phyloP scores from a whole-genome alignment of 2,329 filamentous ascomycete species.

The Neopestalotiopsis sp. region DNA sequence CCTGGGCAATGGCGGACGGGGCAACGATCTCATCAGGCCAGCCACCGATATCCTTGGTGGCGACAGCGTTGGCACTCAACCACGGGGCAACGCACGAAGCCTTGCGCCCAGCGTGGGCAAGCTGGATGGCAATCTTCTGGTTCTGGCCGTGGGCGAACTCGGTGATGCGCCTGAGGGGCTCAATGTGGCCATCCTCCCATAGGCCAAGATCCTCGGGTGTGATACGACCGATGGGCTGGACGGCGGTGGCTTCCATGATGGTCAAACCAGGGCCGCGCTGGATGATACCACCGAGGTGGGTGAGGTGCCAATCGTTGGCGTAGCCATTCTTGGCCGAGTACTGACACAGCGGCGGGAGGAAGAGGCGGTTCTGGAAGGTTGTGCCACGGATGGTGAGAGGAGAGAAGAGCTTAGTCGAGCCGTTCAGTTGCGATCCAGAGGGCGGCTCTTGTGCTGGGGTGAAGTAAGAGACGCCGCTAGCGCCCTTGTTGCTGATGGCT shows the following conservation, averaged over 20 bases:
- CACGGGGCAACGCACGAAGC: constrained; percentile 41
- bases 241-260: constrained; percentile 79
- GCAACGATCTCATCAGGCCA: constrained; percentile 57
- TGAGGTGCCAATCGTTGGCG: constrained; percentile 79
- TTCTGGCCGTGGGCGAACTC: constrained; percentile 57
- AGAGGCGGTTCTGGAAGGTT: constrained; percentile 19
- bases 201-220: constrained; percentile 79
- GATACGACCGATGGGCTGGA: constrained; percentile 79
- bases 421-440: constrained; percentile 47
- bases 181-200: constrained; percentile 85
- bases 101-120: constrained; percentile 66
- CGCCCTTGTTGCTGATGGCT: constrained; percentile 31
- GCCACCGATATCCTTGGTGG: constrained; percentile 38
- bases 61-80: constrained; percentile 31
- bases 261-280: constrained; percentile 75
- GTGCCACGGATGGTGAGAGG: constrained; percentile 53
- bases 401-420: constrained; percentile 48
- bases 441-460: constrained; percentile 45
- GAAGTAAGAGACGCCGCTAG: constrained; percentile 45
- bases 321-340: constrained; percentile 67
- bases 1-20: constrained; percentile 57
- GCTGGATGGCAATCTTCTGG: constrained; percentile 72
- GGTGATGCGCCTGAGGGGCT: constrained; percentile 69
- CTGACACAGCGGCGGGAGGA: constrained; percentile 19
- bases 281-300: constrained; percentile 83